Conservation (phyloP, 1,284 basidiomycete genomes). For the Porodaedalea pini region DNA sequence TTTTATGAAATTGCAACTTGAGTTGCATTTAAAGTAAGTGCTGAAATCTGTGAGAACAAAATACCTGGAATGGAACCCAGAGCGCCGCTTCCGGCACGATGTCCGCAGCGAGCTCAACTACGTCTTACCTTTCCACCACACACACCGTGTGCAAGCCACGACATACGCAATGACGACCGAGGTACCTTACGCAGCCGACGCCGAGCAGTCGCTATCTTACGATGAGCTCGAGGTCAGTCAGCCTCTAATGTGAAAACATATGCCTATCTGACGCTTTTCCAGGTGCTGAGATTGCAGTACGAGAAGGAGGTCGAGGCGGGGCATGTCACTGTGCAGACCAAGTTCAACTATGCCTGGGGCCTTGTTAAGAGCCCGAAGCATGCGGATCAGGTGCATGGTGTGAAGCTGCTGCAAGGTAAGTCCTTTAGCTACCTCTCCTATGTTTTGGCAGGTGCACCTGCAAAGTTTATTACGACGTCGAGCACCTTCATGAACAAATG, state of each 20-base stretch:
- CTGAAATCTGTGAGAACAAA: neutral
- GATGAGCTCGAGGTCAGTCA: slow-evolving; percentile 81
- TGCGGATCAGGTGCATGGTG: slow-evolving; percentile 87
- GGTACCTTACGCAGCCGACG: slow-evolving; percentile 95
- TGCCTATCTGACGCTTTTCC: slow-evolving; percentile 14
- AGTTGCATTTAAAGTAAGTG: neutral
- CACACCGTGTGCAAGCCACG: neutral
- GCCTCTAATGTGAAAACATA: neutral
- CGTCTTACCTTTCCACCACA: neutral
- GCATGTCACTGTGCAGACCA: slow-evolving; percentile 92
- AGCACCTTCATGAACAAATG: no score
- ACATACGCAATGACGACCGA: slow-evolving; percentile 51
- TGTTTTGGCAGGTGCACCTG: slow-evolving; percentile 12
- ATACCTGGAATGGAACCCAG: neutral
- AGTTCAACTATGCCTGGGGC: slow-evolving; percentile 98
- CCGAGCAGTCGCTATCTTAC: slow-evolving; percentile 81
- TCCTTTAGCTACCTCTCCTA: slow-evolving; percentile 15
- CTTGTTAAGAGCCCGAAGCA: slow-evolving; percentile 83
- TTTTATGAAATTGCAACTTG: no score
- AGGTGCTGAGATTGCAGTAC: slow-evolving; percentile 87
- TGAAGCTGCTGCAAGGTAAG: slow-evolving; percentile 86
- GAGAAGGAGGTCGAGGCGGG: slow-evolving; percentile 81
- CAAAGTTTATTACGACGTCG: no score
- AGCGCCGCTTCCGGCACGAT: neutral
- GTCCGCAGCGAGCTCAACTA: neutral